These are phyloP conservation scores for Xylariaceae sp. DNA, from an alignment of 2,329 filamentous ascomycete genomes.

Conservation along the genomic window DNA sequence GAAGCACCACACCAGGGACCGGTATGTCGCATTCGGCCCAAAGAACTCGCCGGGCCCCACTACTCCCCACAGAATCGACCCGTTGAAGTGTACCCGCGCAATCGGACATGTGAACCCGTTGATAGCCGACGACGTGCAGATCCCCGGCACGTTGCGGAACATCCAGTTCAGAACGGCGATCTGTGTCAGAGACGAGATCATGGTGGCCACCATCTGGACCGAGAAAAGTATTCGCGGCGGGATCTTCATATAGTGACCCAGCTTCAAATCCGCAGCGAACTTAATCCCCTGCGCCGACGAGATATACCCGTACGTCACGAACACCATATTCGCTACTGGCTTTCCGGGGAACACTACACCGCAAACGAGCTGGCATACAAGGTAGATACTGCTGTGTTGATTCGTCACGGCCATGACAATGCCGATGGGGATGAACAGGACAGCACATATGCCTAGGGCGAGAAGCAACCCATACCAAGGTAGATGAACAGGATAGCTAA, in stretches of 20 bases:
- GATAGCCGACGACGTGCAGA: conserved; percentile 76
- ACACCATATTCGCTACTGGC: conserved; percentile 89
- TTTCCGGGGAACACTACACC: conserved; percentile 78
- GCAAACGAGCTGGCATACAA: conserved; percentile 82
- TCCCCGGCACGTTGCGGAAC: conserved; percentile 69
- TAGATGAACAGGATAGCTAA: conserved; percentile 73
- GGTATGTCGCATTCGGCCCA: conserved; percentile 69
- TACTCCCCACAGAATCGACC: conserved; percentile 84
- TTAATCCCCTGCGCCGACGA: conserved; percentile 86
- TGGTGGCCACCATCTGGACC: conserved; percentile 72
- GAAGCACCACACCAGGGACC: conserved; percentile 77
- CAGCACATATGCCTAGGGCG: conserved; percentile 69
- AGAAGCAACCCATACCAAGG: conserved; percentile 84
- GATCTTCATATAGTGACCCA: conserved; percentile 86
- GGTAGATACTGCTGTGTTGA: conserved; percentile 80
- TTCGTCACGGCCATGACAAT: conserved; percentile 94
- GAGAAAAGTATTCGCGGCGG: conserved; percentile 73
- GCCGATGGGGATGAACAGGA: conserved; percentile 86
- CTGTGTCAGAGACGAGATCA: conserved; percentile 75
- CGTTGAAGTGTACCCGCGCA: conserved; percentile 85
- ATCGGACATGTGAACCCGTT: conserved; percentile 87
- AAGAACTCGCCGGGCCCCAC: conserved; percentile 82
- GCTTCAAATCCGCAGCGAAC: conserved; percentile 81
- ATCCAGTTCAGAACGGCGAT: conserved; percentile 88
- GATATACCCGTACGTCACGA: conserved; percentile 87